Evolutionary conservation across 805 yeast genomes (phyloP), one percentile per base, ranked within the genome.

Genomic region (Candida ascalaphidarum): DNA sequence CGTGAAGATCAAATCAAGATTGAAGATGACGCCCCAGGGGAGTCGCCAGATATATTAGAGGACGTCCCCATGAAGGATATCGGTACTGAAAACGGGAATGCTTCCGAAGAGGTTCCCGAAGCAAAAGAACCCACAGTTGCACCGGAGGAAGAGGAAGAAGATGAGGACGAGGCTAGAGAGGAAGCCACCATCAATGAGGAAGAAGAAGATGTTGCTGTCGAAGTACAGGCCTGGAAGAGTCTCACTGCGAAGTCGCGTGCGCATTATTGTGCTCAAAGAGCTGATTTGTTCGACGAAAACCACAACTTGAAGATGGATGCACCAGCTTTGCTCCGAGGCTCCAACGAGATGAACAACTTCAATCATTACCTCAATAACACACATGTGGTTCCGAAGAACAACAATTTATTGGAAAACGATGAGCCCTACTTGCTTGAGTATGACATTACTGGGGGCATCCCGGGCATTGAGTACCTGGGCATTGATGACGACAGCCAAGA

Each of bases 221-320:
- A 86, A 43, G 55, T 77, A 25, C 80, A 80, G 29, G 74, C 83
- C 1, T 88, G 96, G 96, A 79, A 81, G 41, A 71, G 72, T n/a
- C 54, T 78, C 22, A 85, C 92, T 0, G 81, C 95, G 0, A 79
- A 79, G 35, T 70, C 81, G 0, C 60, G 96, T 32, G 84, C 89
- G 11, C 77, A 80, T 29, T 70, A 82, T 35, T 78, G 95, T 44
- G 55, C 74, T 15, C 66, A 69, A 32, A 68, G 97, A 40, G 66
- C 82, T 0, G 71, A 67, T 3, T 54, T 85, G 26, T 86, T 89
- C 46, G 59, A 58, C 21, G 71, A 68, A 13, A 69, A 71, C 11
- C 59, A 65, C 33, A 67, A 61, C 30, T 50, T 88, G 6, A 80
- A 81, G 35, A 53, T 65, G 10, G 77, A 83, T 22, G 77, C 84